Conservation (phyloP, 768 basidiomycete species). For the Phaffia australis region DNA sequence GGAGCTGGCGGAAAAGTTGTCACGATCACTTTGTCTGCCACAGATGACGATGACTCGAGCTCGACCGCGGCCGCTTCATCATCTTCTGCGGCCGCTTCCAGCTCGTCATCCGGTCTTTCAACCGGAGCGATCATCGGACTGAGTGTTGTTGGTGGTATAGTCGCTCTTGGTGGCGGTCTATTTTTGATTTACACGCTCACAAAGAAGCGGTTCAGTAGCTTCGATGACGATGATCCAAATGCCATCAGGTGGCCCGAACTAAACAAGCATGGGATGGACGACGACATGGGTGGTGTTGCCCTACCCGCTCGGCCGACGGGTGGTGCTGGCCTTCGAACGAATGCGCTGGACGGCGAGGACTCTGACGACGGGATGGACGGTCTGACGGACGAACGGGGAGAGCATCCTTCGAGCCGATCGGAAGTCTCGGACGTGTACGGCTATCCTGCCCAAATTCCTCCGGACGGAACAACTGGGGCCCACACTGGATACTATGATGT, state of each 20-base stretch:
- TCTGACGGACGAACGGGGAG: not conserved
- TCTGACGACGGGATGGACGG: constrained; percentile 15
- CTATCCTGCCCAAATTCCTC: constrained; percentile 7
- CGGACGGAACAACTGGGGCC: constrained; percentile 2
- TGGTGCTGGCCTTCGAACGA: constrained; percentile 25
- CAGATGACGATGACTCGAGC: not conserved
- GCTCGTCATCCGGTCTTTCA: constrained; percentile 7
- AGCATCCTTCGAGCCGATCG: not conserved
- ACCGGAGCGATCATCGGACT: constrained; percentile 27
- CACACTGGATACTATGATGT: not conserved
- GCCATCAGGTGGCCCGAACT: constrained; percentile 26
- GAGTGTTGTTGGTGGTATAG: constrained; percentile 23
- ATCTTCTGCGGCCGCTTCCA: not conserved
- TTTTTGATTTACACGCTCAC: constrained; percentile 19
- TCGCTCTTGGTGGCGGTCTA: constrained; percentile 16
- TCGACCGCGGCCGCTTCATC: not conserved
- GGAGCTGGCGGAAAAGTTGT: constrained; percentile 11
- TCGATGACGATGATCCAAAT: constrained; percentile 22
- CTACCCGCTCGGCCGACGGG: constrained; percentile 26
- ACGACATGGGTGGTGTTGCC: constrained; percentile 21
- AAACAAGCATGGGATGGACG: constrained; percentile 23
- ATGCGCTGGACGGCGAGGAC: constrained; percentile 26
- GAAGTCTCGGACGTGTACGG: constrained; percentile 12
- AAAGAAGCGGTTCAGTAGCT: constrained; percentile 14
- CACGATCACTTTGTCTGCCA: constrained; percentile 4